A percentile compares a stretch with the other conserved stretches of the same genome.
phyloP scores from a whole-genome alignment of 371 early-diverging fungal genomes.

The Cokeromyces recurvatus region DNA sequence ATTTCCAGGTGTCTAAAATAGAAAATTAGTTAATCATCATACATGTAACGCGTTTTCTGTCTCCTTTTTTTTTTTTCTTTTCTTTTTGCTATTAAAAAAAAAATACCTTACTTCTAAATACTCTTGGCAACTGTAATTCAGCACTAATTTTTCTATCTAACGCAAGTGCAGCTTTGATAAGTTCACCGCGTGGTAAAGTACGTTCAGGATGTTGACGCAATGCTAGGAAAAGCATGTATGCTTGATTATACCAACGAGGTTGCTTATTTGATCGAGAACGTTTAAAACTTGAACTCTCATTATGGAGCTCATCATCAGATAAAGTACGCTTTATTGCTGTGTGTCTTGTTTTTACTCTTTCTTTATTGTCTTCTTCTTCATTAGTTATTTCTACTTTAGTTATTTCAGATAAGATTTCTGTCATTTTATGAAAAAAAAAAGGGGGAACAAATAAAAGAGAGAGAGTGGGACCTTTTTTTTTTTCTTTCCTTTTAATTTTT shows the following conservation, averaged over 20 bases:
- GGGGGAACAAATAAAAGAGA: too few species aligned
- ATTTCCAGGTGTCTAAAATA: constrained; percentile 69
- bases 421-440: too few species aligned
- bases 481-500: too few species aligned
- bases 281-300: not conserved
- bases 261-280: not conserved
- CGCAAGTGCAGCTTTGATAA: constrained; percentile 65
- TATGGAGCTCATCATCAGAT: too few species aligned
- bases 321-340: too few species aligned
- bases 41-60: not conserved
- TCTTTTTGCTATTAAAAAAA: not conserved
- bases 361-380: too few species aligned
- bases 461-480: too few species aligned
- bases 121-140: constrained; percentile 62
- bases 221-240: constrained; percentile 69
- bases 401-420: too few species aligned
- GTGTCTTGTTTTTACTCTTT: too few species aligned
- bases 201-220: constrained; percentile 57
- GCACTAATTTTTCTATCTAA: constrained; percentile 66
- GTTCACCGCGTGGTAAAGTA: constrained; percentile 60
- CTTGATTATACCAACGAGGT: constrained; percentile 81
- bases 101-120: constrained; percentile 77
- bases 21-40: not conserved
- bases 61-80: not conserved
- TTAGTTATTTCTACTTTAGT: too few species aligned